These are phyloP conservation scores for Bipolaris bicolor DNA, from an alignment of 2,329 filamentous ascomycete species.

Conservation along the genomic window DNA sequence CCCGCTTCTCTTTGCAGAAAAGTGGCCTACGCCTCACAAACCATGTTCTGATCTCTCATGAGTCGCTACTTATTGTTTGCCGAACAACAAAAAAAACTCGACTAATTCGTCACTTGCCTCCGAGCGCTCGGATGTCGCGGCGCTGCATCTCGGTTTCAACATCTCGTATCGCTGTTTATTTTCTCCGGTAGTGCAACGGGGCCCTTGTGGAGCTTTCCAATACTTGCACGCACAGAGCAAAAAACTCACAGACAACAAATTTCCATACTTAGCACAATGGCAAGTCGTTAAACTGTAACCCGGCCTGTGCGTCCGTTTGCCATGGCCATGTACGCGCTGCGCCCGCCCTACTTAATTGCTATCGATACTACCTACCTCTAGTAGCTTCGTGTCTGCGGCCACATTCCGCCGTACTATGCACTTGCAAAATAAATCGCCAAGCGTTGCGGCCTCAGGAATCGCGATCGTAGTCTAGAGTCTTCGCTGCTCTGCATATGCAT, in stretches of 20 bases:
- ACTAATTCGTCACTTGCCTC: constrained; percentile 5
- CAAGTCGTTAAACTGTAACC: constrained; percentile 6
- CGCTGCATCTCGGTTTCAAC: constrained; percentile 10
- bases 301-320: not conserved
- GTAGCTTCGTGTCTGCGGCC: not conserved
- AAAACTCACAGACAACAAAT: constrained; percentile 9
- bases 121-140: constrained; percentile 8
- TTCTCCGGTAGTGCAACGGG: constrained; percentile 14
- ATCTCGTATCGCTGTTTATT: constrained; percentile 13
- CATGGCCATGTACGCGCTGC: constrained; percentile 2
- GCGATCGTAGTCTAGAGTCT: not conserved
- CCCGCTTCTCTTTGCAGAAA: constrained; percentile 5
- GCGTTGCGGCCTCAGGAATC: not conserved
- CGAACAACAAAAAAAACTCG: not conserved
- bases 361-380: not conserved
- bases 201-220: constrained; percentile 8
- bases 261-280: constrained; percentile 12
- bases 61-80: constrained; percentile 4
- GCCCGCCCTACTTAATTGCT: not conserved
- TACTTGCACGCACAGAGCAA: constrained; percentile 9
- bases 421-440: not conserved
- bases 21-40: not conserved
- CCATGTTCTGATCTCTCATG: constrained; percentile 4
- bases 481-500: not conserved
- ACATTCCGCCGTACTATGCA: not conserved